Conservation (phyloP, 1,139 yeast species). For the Sugiyamaella xylanicola region DNA sequence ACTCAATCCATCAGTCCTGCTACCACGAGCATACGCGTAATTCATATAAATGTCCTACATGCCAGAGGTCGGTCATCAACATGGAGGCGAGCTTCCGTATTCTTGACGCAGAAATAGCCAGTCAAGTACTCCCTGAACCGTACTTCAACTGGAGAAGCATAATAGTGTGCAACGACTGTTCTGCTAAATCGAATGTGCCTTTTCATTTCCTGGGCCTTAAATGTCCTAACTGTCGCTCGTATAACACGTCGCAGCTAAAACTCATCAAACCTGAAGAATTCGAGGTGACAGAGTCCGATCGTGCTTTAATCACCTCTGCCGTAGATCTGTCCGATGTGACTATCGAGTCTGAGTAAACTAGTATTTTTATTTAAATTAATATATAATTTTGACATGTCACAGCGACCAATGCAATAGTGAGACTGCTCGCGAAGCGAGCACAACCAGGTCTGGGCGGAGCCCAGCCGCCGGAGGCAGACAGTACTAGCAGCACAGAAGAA, state of each 20-base stretch:
- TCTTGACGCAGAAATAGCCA: constrained; percentile 75
- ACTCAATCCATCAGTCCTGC: constrained; percentile 85
- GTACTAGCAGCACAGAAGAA: background rate
- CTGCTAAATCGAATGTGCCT: constrained; percentile 71
- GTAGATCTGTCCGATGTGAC: constrained; percentile 15
- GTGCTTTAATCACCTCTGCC: constrained; percentile 12
- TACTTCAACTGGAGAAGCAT: constrained; percentile 75
- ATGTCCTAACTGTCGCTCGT: constrained; percentile 83
- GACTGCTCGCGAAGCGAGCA: no score
- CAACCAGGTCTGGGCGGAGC: no score
- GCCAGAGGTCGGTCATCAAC: constrained; percentile 79
- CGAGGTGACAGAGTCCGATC: constrained; percentile 10
- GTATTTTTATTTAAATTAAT: background rate
- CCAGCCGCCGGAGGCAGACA: no score
- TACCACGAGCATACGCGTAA: constrained; percentile 77
- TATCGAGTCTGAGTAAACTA: constrained; percentile 3
- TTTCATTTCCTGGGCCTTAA: constrained; percentile 86
- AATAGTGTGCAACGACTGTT: constrained; percentile 85
- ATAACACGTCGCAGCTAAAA: constrained; percentile 76
- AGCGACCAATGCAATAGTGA: no score
- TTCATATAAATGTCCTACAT: constrained; percentile 87
- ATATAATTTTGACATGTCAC: background rate
- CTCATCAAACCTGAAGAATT: constrained; percentile 52
- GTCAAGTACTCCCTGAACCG: constrained; percentile 79
- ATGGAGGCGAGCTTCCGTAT: constrained; percentile 89